Evolutionary conservation across 768 basidiomycete species (phyloP).

Genomic region (Boletus rubescentipes): DNA sequence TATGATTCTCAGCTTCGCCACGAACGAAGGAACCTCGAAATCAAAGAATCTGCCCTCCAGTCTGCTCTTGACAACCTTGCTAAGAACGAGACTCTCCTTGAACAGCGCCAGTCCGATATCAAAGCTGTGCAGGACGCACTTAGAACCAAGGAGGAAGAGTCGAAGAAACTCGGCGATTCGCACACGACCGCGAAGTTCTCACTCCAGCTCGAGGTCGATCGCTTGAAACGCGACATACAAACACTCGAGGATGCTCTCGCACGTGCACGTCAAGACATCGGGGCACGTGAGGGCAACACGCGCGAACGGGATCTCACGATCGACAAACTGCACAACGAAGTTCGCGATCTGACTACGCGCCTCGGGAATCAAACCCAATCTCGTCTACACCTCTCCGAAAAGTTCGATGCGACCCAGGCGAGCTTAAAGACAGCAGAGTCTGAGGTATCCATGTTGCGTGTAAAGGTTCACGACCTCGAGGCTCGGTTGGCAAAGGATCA

Average conservation of each 20-base stretch:
- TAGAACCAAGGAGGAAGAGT: slow-evolving; percentile 70
- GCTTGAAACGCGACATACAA: slow-evolving; percentile 80
- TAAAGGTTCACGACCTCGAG: slow-evolving; percentile 74
- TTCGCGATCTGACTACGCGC: slow-evolving; percentile 75
- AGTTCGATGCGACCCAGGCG: slow-evolving; percentile 72
- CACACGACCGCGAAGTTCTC: slow-evolving; percentile 83
- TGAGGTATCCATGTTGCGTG: slow-evolving; percentile 59
- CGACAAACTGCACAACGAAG: slow-evolving; percentile 76
- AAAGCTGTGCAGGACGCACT: slow-evolving; percentile 69
- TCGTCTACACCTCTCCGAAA: slow-evolving; percentile 81
- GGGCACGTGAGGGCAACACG: slow-evolving; percentile 59
- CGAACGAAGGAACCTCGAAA: slow-evolving; percentile 63
- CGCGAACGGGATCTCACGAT: slow-evolving; percentile 72
- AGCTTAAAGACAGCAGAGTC: slow-evolving; percentile 63
- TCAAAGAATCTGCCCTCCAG: slow-evolving; percentile 67
- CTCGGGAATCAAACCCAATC: slow-evolving; percentile 87
- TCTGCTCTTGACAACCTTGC: slow-evolving; percentile 62
- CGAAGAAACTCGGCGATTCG: slow-evolving; percentile 78
- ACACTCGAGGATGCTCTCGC: slow-evolving; percentile 76
- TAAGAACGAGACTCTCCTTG: slow-evolving; percentile 59
- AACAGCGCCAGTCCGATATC: slow-evolving; percentile 75
- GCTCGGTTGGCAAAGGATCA: slow-evolving; percentile 80
- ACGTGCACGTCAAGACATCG: slow-evolving; percentile 67
- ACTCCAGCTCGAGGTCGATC: slow-evolving; percentile 85
- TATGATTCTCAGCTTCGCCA: slow-evolving; percentile 60